Percentiles rank a stretch among this genome's conserved stretches.
phyloP scores from a whole-genome alignment of 257 asterid genomes.

The Gardenia jasminoides region DNA sequence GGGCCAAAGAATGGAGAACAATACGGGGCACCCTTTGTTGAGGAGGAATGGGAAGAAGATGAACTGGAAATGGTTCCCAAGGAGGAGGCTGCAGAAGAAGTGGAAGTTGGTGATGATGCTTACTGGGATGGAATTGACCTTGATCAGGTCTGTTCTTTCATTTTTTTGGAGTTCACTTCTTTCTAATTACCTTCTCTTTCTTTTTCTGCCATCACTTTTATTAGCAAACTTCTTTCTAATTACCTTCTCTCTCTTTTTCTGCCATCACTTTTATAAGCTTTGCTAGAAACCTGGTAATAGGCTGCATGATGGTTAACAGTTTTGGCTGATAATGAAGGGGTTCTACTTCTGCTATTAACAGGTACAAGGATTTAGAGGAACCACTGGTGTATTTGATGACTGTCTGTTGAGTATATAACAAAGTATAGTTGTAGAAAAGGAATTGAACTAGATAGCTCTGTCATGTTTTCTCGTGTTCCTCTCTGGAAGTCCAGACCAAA shows the following conservation, averaged over 20 bases:
- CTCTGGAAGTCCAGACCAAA: background rate
- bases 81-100: conserved; percentile 56
- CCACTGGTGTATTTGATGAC: background rate
- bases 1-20: conserved; percentile 97
- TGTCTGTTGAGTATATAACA: background rate
- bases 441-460: background rate
- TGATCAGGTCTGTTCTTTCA: conserved; percentile 60
- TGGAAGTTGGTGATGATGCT: conserved; percentile 50
- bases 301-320: background rate
- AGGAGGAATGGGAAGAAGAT: conserved; percentile 89
- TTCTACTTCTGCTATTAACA: background rate
- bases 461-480: background rate
- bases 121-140: conserved; percentile 69
- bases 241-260: too few relatives aligned
- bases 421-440: background rate
- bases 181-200: background rate
- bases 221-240: background rate
- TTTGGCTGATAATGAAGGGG: background rate
- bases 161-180: conserved; percentile 2
- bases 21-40: conserved; percentile 89
- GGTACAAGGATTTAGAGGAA: background rate
- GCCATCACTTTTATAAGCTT: background rate
- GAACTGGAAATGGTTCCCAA: conserved; percentile 47
- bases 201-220: background rate
- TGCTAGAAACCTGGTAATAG: background rate